Evolutionary conservation across 352 stramenopile genomes (phyloP).

Genomic region (Phytophthora hybrid): DNA sequence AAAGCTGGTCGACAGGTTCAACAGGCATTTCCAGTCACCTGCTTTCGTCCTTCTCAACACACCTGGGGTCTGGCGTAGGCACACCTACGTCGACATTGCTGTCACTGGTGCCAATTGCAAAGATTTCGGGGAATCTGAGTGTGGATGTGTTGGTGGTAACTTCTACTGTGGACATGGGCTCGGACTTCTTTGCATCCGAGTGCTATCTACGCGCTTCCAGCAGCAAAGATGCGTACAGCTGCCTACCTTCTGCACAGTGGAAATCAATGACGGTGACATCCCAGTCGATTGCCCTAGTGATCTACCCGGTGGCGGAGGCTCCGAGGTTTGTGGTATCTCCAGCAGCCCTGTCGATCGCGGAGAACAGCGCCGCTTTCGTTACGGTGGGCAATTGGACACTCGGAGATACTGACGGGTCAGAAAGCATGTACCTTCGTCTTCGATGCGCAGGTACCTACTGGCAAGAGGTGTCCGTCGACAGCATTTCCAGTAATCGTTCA

Average conservation of each 20-base stretch:
- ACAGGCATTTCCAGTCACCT: conserved; percentile 7
- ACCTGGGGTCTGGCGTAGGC: conserved; percentile 2
- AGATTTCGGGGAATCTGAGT: conserved; percentile 26
- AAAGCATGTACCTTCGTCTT: conserved; percentile 28
- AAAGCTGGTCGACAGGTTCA: conserved; percentile 5
- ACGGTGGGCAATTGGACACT: conserved; percentile 26
- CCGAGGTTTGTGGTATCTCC: conserved; percentile 9
- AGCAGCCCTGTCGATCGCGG: background rate
- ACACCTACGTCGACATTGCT: background rate
- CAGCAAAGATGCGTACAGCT: conserved; percentile 4
- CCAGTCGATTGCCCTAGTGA: conserved; percentile 12
- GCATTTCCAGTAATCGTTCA: conserved; percentile 8
- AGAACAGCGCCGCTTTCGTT: conserved; percentile 13
- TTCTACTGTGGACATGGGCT: conserved; percentile 19
- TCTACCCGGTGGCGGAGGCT: conserved; percentile 26
- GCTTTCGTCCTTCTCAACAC: conserved; percentile 21
- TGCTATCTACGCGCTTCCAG: conserved; percentile 22
- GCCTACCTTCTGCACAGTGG: conserved; percentile 13
- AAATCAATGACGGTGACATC: conserved; percentile 22
- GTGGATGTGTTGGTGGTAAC: conserved; percentile 29
- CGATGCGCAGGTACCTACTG: conserved; percentile 5
- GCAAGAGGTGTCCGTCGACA: conserved; percentile 16
- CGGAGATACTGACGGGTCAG: conserved; percentile 28
- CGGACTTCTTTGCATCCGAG: conserved; percentile 28
- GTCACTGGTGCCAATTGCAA: conserved; percentile 14